Evolutionary conservation across 257 asterid genomes (phyloP), one percentile per base, ranked within the genome.

Genomic region (Solanum dulcamara): DNA sequence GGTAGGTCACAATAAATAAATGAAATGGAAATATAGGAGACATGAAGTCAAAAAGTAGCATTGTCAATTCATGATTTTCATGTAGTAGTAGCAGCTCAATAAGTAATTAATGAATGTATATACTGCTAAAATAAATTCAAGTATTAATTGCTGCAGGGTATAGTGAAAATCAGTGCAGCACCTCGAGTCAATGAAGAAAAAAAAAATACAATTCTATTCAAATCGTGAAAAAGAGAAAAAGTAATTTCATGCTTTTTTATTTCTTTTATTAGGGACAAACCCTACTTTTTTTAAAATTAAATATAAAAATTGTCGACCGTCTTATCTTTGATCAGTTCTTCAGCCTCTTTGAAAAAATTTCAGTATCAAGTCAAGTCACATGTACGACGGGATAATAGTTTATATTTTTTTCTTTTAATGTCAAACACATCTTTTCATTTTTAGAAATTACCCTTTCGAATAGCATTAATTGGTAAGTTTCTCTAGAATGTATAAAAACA

Each of bases 31-130:
- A 46, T 37, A 33, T 38, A 81, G 71, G 77, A 74, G 85, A 90
- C 83, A 71, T 81, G 79, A 88, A 91, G 94, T 90, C 95, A 91
- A 92, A 92, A 91, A 86, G 93, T 79, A 57, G 82, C 8, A 67
- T 87, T 84, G 88, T 55, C 51, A 86, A 66, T 84, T 85, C 87
- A 87, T 60, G 85, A 90, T 89, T 88, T 87, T 90, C 86, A 87
- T 83, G 83, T 38, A 46, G 84, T 85, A 83, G 68, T 81, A 38
- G 30, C 18, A 38, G 33, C 38, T 60, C 68, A 55, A 8, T 18
- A 80, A 80, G 46, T 81, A 50, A 55, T 59, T 60, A 57, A 57
- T 57, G 66, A 57, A 30, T 55, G 26, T 20, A 55, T 55, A 55
- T 10, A 55, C 70, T 62, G 37, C 37, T 28, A 28, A 30, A 50